Percentiles rank a stretch among this genome's conserved stretches.
These are phyloP conservation scores for Micractinium conductrix DNA, from an alignment of 139 green algal genomes.

Conservation along the genomic window DNA sequence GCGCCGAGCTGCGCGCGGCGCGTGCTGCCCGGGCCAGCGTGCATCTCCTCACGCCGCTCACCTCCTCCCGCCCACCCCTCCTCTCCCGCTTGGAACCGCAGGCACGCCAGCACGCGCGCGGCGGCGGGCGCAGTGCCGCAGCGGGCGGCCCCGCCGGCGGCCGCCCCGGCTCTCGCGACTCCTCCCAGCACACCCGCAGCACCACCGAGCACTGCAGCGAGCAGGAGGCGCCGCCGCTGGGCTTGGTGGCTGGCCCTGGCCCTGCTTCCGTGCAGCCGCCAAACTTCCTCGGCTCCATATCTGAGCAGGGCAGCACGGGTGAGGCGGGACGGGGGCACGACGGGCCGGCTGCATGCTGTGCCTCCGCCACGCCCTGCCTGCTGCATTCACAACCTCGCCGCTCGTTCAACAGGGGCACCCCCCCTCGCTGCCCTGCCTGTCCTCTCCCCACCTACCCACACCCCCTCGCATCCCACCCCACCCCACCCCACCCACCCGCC, in stretches of 20 bases:
- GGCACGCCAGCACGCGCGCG: neutral
- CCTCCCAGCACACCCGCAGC: slow-evolving; percentile 44
- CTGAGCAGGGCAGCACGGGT: slow-evolving; percentile 11
- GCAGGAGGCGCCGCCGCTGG: neutral
- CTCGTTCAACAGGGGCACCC: too few species aligned
- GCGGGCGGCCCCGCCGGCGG: neutral
- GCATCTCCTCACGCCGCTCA: too few species aligned
- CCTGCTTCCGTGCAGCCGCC: neutral
- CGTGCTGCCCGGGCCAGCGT: neutral
- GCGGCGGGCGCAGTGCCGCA: neutral
- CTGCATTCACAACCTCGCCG: too few species aligned
- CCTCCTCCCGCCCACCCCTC: too few species aligned
- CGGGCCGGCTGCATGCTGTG: too few species aligned
- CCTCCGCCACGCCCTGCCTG: neutral
- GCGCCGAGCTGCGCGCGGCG: too few species aligned
- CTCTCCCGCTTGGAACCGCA: neutral
- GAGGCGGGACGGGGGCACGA: neutral
- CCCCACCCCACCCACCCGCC: neutral
- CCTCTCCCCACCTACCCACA: neutral
- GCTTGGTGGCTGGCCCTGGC: neutral
- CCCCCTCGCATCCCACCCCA: neutral
- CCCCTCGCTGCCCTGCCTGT: neutral
- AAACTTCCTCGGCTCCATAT: slow-evolving; percentile 11
- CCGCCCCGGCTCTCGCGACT: slow-evolving; percentile 28
- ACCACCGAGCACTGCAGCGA: slow-evolving; percentile 45